Evolutionary conservation across 2,329 filamentous ascomycete species (phyloP).

Genomic region (Exophiala sideris): DNA sequence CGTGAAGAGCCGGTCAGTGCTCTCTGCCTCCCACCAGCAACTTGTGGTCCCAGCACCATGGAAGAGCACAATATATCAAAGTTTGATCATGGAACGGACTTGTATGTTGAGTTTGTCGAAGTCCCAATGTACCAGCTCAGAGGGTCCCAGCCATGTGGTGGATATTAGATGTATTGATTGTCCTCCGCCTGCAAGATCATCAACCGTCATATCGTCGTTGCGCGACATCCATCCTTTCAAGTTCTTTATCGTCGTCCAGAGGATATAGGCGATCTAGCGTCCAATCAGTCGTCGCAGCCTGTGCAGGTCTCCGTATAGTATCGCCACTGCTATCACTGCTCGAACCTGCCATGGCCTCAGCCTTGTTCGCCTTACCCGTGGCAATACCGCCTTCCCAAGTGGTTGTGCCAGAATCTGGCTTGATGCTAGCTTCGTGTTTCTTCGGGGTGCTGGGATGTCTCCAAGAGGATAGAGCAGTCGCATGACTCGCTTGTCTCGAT

Average conservation of each 20-base stretch:
- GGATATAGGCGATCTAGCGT: slow-evolving; percentile 27
- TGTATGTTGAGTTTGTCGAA: too few relatives aligned
- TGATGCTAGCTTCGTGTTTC: background rate
- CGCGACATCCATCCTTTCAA: slow-evolving; percentile 8
- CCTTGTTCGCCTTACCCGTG: slow-evolving; percentile 15
- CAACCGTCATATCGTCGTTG: slow-evolving; percentile 18
- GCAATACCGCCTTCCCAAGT: slow-evolving; percentile 1
- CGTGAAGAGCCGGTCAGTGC: background rate
- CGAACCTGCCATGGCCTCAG: slow-evolving; percentile 10
- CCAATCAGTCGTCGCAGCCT: slow-evolving; percentile 10
- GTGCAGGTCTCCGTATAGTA: slow-evolving; percentile 7
- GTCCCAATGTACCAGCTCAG: too few relatives aligned
- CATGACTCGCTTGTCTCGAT: slow-evolving; percentile 13
- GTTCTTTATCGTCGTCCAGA: slow-evolving; percentile 27
- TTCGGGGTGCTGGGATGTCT: slow-evolving; percentile 1
- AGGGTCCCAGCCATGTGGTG: too few relatives aligned
- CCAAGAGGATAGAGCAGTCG: slow-evolving; percentile 8
- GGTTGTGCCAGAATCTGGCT: background rate
- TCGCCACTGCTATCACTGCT: slow-evolving; percentile 20
- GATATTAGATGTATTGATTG: background rate
- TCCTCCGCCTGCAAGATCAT: background rate
- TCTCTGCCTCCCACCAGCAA: too few relatives aligned
- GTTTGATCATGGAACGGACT: too few relatives aligned
- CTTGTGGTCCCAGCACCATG: too few relatives aligned
- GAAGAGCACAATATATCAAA: too few relatives aligned